Evolutionary conservation across 495 filamentous ascomycete genomes (phyloP).

Genomic region (Penicillium taxi): DNA sequence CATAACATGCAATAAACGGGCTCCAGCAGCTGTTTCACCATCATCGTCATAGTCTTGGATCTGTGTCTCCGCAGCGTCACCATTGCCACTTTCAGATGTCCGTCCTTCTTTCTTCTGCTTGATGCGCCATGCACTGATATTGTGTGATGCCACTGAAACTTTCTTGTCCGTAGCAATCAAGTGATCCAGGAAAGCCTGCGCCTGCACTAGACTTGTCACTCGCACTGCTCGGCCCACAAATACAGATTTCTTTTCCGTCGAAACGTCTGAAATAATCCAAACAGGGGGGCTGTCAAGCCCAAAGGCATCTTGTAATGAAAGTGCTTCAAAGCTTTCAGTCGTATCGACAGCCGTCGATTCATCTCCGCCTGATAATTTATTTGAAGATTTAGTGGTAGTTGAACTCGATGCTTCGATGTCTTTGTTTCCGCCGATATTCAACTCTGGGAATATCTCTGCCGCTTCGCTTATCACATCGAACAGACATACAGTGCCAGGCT

Average conservation of each 20-base stretch:
- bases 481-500: constrained; percentile 71
- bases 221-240: constrained; percentile 70
- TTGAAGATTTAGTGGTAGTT: constrained; percentile 6
- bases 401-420: constrained; percentile 6
- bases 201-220: constrained; percentile 61
- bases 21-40: constrained; percentile 90
- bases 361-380: constrained; percentile 9
- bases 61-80: constrained; percentile 42
- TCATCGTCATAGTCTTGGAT: constrained; percentile 94
- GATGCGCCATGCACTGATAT: constrained; percentile 69
- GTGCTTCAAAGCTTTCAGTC: constrained; percentile 14
- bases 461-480: constrained; percentile 73
- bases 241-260: constrained; percentile 77
- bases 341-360: constrained; percentile 6
- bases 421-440: constrained; percentile 34
- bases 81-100: constrained; percentile 11
- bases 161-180: constrained; percentile 73
- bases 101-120: constrained; percentile 31
- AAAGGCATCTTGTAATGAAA: constrained; percentile 29
- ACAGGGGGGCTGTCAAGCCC: constrained; percentile 40
- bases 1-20: constrained; percentile 77
- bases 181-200: constrained; percentile 58
- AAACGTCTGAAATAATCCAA: constrained; percentile 63
- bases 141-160: constrained; percentile 79
- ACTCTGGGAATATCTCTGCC: constrained; percentile 35